These are phyloP conservation scores for Goffeauzyma gilvescens DNA, from an alignment of 768 basidiomycete genomes.

Conservation along the genomic window DNA sequence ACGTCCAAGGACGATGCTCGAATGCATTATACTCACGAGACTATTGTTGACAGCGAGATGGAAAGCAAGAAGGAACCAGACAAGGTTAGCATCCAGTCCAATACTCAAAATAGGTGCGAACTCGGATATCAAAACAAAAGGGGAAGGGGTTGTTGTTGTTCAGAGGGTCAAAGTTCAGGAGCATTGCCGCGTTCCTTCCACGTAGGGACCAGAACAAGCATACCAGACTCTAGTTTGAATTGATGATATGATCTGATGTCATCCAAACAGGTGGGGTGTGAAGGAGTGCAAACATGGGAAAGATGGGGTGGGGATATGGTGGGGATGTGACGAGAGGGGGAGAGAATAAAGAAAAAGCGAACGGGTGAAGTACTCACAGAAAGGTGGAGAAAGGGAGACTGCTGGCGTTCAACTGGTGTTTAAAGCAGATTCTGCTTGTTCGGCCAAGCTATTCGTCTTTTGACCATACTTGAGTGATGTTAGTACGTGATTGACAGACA, in stretches of 20 bases:
- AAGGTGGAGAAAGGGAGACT: not conserved
- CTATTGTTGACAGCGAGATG: not conserved
- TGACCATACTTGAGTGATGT: too few species aligned
- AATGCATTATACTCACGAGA: not conserved
- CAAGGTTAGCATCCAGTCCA: too few species aligned
- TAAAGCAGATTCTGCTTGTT: too few species aligned
- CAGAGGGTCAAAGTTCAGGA: too few species aligned
- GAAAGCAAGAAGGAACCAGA: constrained; percentile 1
- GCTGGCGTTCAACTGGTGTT: too few species aligned
- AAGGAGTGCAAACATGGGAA: not conserved
- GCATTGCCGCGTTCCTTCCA: too few species aligned
- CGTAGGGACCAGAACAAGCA: too few species aligned
- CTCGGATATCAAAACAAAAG: too few species aligned
- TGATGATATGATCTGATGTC: constrained; percentile 3
- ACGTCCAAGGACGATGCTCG: not conserved
- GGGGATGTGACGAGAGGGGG: not conserved
- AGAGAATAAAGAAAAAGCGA: not conserved
- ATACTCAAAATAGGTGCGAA: too few species aligned
- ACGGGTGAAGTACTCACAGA: not conserved
- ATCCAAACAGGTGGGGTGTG: not conserved
- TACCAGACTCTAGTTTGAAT: constrained; percentile 12
- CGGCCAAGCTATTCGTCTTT: too few species aligned
- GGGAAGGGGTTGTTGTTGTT: too few species aligned
- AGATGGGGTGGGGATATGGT: not conserved
- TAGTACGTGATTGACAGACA: too few species aligned